Conservation (phyloP, 1,284 basidiomycete species). For the Leccinum pachyderme region DNA sequence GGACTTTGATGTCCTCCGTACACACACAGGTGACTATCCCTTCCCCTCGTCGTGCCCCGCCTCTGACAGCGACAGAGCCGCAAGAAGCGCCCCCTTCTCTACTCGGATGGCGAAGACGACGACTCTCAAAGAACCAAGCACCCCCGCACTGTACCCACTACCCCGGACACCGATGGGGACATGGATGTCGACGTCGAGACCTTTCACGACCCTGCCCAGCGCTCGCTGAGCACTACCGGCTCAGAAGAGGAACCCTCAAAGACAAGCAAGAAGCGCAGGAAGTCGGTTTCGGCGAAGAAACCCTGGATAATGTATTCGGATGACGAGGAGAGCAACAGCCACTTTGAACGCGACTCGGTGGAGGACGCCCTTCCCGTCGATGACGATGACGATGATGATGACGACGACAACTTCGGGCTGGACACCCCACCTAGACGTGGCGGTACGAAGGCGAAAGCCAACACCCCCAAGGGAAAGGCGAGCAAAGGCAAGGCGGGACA, state of each 20-base stretch:
- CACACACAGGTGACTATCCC: conserved; percentile 23
- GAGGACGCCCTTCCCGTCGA: conserved; percentile 19
- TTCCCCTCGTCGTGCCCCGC: neutral
- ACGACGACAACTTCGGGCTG: conserved; percentile 40
- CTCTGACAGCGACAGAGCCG: conserved; percentile 18
- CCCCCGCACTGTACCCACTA: conserved; percentile 20
- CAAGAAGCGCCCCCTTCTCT: conserved; percentile 30
- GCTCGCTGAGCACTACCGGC: conserved; percentile 5
- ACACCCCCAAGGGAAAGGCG: conserved; percentile 24
- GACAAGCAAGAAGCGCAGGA: conserved; percentile 15
- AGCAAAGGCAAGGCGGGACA: conserved; percentile 16
- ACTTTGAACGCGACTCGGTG: conserved; percentile 20
- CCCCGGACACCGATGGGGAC: conserved; percentile 11
- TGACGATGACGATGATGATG: conserved; percentile 28
- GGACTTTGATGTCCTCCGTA: conserved; percentile 17
- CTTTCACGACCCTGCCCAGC: conserved; percentile 6
- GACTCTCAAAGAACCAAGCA: conserved; percentile 24
- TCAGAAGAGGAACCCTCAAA: conserved; percentile 10
- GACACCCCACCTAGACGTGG: conserved; percentile 31
- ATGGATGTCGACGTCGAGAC: conserved; percentile 27
- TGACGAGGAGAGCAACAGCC: conserved; percentile 27
- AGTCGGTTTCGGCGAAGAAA: conserved; percentile 17
- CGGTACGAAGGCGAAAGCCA: conserved; percentile 26
- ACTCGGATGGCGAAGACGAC: conserved; percentile 27
- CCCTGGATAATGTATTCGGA: conserved; percentile 23